A percentile compares a stretch with the other conserved stretches of the same genome.
Evolutionary conservation across 495 filamentous ascomycete species (phyloP).

Genomic region (Annulohypoxylon maeteangense): DNA sequence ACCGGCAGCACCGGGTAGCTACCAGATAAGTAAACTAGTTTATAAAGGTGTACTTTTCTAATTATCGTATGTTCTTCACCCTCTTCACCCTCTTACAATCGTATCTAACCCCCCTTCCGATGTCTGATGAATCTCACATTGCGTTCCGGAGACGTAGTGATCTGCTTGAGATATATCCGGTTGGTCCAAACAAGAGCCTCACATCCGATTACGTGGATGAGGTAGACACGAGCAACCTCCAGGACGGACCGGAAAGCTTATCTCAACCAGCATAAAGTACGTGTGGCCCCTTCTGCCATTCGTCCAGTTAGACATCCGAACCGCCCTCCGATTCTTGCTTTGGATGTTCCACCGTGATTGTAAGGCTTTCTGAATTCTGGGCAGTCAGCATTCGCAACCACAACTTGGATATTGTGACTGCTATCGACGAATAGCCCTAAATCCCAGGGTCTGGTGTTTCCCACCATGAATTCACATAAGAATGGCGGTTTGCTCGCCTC

Average conservation of each 20-base stretch:
- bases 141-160: background rate
- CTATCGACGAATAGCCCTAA: background rate
- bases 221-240: background rate
- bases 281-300: background rate
- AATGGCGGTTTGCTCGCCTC: background rate
- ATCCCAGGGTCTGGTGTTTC: background rate
- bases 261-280: slow-evolving; percentile 18
- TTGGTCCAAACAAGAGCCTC: background rate
- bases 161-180: background rate
- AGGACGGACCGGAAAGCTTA: slow-evolving; percentile 23
- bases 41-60: background rate
- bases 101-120: background rate
- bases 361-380: background rate
- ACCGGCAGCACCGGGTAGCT: background rate
- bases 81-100: background rate
- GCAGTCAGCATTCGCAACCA: background rate
- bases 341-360: background rate
- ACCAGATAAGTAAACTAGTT: background rate
- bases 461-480: background rate
- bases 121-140: background rate
- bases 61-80: background rate
- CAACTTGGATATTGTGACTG: background rate
- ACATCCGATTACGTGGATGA: slow-evolving; percentile 9
- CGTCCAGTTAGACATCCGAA: background rate
- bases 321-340: background rate